Conservation (phyloP, 2,329 filamentous ascomycete species). For the Fusarium keratoplasticum region DNA sequence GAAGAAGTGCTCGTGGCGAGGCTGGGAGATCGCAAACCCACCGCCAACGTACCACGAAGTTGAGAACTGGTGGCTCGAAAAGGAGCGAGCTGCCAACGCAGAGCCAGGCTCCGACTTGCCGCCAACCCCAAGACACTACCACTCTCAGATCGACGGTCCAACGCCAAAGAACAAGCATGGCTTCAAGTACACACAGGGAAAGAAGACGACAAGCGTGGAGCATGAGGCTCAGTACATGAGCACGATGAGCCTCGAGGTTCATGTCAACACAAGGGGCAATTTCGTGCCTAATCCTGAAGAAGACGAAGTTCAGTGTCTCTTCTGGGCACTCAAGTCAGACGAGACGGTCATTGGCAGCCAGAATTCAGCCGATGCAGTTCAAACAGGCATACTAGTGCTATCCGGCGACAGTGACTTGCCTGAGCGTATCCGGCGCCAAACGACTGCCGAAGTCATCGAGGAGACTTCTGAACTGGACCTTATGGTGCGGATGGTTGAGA, state of each 20-base stretch:
- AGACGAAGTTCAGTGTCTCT: constrained; percentile 88
- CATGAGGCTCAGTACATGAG: constrained; percentile 96
- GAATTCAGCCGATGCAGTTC: constrained; percentile 60
- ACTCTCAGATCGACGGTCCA: constrained; percentile 90
- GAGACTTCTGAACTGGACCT: constrained; percentile 87
- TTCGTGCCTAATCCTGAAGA: constrained; percentile 90
- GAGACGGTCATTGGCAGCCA: constrained; percentile 66
- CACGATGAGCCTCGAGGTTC: constrained; percentile 92
- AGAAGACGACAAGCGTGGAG: constrained; percentile 78
- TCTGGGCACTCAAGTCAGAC: constrained; percentile 89
- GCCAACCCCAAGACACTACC: constrained; percentile 50
- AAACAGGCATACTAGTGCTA: constrained; percentile 79
- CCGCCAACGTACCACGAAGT: constrained; percentile 81
- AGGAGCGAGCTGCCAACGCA: constrained; percentile 26
- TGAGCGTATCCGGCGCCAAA: constrained; percentile 71
- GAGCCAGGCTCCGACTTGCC: constrained; percentile 25
- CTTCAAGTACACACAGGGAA: constrained; percentile 86
- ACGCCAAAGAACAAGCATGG: constrained; percentile 86
- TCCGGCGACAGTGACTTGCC: constrained; percentile 71
- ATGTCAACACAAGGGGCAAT: constrained; percentile 86
- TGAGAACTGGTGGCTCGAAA: constrained; percentile 70
- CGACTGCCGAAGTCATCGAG: constrained; percentile 73
- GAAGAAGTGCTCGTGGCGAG: constrained; percentile 63
- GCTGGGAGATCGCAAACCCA: constrained; percentile 80
- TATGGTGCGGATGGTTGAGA: constrained; percentile 85